Evolutionary conservation across 2,329 filamentous ascomycete species (phyloP), one percentile per base, ranked within the genome.

Genomic region (Botrytis paeoniae): DNA sequence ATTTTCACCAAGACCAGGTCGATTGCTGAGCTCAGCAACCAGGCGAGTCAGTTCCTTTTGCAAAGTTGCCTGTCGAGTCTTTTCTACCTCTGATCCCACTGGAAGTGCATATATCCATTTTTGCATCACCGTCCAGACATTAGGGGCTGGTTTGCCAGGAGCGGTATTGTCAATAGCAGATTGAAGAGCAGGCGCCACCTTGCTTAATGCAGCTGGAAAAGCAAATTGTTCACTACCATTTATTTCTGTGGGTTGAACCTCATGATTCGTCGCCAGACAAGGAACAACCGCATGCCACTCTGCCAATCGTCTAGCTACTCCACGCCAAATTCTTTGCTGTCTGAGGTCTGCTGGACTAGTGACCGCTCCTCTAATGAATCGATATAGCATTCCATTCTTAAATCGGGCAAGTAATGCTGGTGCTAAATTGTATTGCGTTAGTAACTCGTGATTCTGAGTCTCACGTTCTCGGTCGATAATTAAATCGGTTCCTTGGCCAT

Each of bases 401-500:
- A 99, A 99, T 77, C 95, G 92, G 71, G 95, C 96, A 74, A 98
- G 88, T 70, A 99, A 87, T 75, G 92, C 86, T 54, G 96, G 96
- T 32, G 96, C 96, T 71, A 99, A 90, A 78, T 91, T 89, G 79
- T 94, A 86, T 77, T 89, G 89, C 84, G 95, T 94, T 75, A 98
- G 90, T 73, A 98, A 87, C 81, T 94, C 94, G 83, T 99, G 96
- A 81, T 91, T 91, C 79, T 90, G 86, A 1, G 87, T 88, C 86
- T 89, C 91, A 87, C 95, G 91, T 85, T 97, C 93, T 77, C 96
- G 92, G 84, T 99, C 96, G 83, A 99, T 99, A 78, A 99, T 88
- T 71, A 98, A 88, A 80, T 97, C 94, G 77, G 96, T 98, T 76
- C 95, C 94, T 82, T 96, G 91, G 78, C 96, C 96, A 83, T 98